Evolutionary conservation across 2,329 filamentous ascomycete species (phyloP).

Genomic region (Stagonosporopsis tanaceti): DNA sequence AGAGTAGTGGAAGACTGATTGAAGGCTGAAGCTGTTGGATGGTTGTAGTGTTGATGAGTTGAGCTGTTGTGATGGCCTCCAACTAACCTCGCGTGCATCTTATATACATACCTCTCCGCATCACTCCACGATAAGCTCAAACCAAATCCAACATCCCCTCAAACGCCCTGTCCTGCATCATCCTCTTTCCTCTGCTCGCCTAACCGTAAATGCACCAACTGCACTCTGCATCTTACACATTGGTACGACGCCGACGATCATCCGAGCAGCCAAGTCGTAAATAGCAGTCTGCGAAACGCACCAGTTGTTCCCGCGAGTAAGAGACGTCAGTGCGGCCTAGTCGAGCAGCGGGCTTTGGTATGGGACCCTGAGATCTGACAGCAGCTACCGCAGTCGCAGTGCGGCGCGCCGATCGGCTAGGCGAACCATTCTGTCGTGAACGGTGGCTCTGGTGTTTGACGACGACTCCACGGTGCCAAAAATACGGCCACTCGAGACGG

Average conservation of each 20-base stretch:
- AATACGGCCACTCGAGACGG: constrained; percentile 9
- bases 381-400: constrained; percentile 4
- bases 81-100: constrained; percentile 9
- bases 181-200: constrained; percentile 14
- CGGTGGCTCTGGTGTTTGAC: constrained; percentile 16
- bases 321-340: constrained; percentile 12
- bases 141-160: constrained; percentile 5
- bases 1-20: background rate
- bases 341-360: constrained; percentile 1
- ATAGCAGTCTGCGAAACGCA: constrained; percentile 29
- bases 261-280: constrained; percentile 17
- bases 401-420: constrained; percentile 10
- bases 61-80: constrained; percentile 13
- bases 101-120: constrained; percentile 19
- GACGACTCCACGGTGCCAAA: constrained; percentile 3
- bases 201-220: constrained; percentile 13
- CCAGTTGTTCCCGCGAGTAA: constrained; percentile 18
- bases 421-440: constrained; percentile 1
- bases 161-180: constrained; percentile 16
- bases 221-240: constrained; percentile 9
- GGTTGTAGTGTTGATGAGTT: constrained; percentile 14
- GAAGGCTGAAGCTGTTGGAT: background rate
- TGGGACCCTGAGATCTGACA: constrained; percentile 15
- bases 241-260: constrained; percentile 16
- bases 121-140: constrained; percentile 4